Evolutionary conservation across 2,329 filamentous ascomycete genomes (phyloP).

Genomic region (Fusarium sp.): DNA sequence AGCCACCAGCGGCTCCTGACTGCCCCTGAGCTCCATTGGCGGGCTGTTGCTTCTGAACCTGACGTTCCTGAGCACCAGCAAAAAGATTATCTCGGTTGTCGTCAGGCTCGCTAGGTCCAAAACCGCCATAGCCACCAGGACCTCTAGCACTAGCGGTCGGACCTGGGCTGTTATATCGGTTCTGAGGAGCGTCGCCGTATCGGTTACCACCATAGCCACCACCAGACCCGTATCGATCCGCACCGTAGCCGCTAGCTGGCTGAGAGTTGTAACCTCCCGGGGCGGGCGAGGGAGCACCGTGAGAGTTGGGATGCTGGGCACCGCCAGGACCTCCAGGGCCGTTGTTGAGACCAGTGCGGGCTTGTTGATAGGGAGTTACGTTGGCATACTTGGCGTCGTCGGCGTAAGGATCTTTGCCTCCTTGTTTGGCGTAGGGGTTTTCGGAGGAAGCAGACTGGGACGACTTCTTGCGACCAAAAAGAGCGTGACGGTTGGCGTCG

Average conservation of each 20-base stretch:
- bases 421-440: conserved; percentile 67
- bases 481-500: conserved; percentile 58
- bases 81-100: conserved; percentile 71
- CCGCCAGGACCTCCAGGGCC: conserved; percentile 50
- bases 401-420: conserved; percentile 63
- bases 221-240: conserved; percentile 60
- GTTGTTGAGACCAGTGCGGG: conserved; percentile 49
- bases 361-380: conserved; percentile 58
- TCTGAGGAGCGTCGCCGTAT: conserved; percentile 63
- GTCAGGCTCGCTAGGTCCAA: conserved; percentile 61
- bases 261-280: conserved; percentile 38
- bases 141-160: conserved; percentile 52
- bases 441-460: conserved; percentile 55
- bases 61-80: conserved; percentile 61
- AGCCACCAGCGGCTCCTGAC: conserved; percentile 40
- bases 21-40: conserved; percentile 40
- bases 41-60: conserved; percentile 52
- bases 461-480: conserved; percentile 64
- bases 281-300: conserved; percentile 35
- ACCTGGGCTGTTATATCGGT: conserved; percentile 59
- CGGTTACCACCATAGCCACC: conserved; percentile 63
- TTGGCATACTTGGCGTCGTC: conserved; percentile 57
- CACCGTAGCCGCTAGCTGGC: conserved; percentile 58
- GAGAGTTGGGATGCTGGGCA: conserved; percentile 34
- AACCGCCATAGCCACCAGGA: conserved; percentile 68